These are phyloP conservation scores for Colletotrichum incanum DNA, from an alignment of 2,329 filamentous ascomycete genomes.

Conservation along the genomic window DNA sequence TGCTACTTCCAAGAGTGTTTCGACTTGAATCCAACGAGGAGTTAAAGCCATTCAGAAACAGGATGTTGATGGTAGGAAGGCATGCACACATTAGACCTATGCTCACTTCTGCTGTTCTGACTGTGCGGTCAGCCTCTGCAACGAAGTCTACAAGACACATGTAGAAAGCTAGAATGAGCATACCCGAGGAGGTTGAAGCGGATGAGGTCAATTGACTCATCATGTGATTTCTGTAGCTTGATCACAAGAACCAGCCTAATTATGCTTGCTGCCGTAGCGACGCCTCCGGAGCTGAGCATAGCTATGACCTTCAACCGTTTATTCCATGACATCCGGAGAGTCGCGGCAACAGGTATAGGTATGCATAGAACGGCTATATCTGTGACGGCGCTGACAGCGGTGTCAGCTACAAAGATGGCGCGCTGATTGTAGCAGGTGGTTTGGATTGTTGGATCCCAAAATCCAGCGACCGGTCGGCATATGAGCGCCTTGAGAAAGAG, in stretches of 20 bases:
- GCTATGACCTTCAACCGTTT: conserved; percentile 51
- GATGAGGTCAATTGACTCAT: conserved; percentile 43
- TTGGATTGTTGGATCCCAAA: conserved; percentile 53
- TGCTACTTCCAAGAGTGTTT: neutral
- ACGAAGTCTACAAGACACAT: too few relatives aligned
- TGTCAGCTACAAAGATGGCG: conserved; percentile 51
- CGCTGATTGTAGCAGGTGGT: conserved; percentile 54
- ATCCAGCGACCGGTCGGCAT: conserved; percentile 58
- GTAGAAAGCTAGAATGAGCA: conserved; percentile 44
- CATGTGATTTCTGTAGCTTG: conserved; percentile 45
- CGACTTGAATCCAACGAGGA: neutral
- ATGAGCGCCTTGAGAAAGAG: conserved; percentile 58
- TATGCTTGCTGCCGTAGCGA: conserved; percentile 52
- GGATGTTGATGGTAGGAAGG: conserved; percentile 48
- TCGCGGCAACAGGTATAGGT: conserved; percentile 52
- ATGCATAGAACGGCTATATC: conserved; percentile 52
- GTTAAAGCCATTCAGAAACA: conserved; percentile 15
- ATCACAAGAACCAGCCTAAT: conserved; percentile 49
- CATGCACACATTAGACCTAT: conserved; percentile 54
- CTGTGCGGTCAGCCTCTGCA: neutral
- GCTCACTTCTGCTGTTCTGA: conserved; percentile 50
- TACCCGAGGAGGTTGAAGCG: conserved; percentile 37
- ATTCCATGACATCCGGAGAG: conserved; percentile 50
- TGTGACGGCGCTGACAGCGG: conserved; percentile 52
- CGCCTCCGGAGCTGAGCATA: conserved; percentile 51